Evolutionary conservation across 1,284 basidiomycete species (phyloP).

Genomic region (Ustilago loliicola): DNA sequence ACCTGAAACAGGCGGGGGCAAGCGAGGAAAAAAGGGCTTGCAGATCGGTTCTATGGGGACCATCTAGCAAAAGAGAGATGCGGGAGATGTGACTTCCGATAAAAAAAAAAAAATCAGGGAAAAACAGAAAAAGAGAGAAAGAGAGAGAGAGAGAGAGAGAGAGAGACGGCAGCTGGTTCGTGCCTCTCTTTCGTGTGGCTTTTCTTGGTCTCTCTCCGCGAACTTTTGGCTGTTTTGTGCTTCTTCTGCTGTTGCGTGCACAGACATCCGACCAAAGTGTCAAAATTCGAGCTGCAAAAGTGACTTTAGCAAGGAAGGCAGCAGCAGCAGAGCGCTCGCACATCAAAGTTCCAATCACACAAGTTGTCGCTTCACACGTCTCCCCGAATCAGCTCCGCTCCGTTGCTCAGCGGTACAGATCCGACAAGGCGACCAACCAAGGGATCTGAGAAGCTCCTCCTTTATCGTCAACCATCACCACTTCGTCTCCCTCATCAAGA

Average conservation of each 20-base stretch:
- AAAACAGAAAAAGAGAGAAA: no score
- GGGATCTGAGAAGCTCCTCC: not conserved
- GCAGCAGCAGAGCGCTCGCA: not conserved
- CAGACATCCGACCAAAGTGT: not conserved
- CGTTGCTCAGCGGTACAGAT: not conserved
- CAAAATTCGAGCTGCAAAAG: not conserved
- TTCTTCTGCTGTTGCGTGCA: not conserved
- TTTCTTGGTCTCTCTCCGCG: not conserved
- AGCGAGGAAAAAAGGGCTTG: no score
- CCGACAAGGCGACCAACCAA: not conserved
- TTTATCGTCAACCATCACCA: not conserved
- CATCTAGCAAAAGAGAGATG: no score
- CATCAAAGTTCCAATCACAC: constrained; percentile 3
- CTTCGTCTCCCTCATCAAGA: not conserved
- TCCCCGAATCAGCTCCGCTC: constrained; percentile 13
- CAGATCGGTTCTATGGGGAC: no score
- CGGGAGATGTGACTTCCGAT: no score
- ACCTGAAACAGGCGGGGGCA: no score
- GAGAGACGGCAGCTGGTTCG: constrained; percentile 14
- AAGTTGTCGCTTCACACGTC: constrained; percentile 1
- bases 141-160: no score
- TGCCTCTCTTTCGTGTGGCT: constrained; percentile 11
- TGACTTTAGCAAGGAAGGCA: no score
- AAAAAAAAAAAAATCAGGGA: not conserved
- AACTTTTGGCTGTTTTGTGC: not conserved